Evolutionary conservation across 1,284 basidiomycete species (phyloP).

Genomic region (Heterobasidion irregulare): DNA sequence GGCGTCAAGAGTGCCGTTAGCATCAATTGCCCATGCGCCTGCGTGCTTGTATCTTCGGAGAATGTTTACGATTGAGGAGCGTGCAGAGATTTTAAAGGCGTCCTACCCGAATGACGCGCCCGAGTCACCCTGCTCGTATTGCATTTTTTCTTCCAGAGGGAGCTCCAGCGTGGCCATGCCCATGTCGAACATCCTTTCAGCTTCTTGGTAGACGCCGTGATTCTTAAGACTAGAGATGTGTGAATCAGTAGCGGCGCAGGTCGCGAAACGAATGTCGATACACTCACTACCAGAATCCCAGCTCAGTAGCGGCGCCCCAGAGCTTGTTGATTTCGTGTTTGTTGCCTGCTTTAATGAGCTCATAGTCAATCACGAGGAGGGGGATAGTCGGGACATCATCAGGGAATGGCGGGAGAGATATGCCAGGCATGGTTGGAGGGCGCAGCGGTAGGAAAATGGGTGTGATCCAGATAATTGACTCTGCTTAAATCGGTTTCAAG

Average conservation of each 20-base stretch:
- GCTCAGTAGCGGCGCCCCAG: neutral
- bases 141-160: constrained; percentile 25
- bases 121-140: constrained; percentile 26
- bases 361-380: neutral
- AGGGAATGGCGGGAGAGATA: neutral
- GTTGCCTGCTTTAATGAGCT: neutral
- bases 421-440: neutral
- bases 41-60: constrained; percentile 24
- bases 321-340: neutral
- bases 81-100: neutral
- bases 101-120: constrained; percentile 24
- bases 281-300: neutral
- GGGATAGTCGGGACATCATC: neutral
- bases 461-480: neutral
- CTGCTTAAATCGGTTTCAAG: neutral
- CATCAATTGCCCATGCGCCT: constrained; percentile 26
- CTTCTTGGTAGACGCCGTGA: constrained; percentile 23
- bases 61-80: neutral
- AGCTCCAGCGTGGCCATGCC: constrained; percentile 25
- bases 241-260: neutral
- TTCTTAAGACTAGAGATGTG: constrained; percentile 11
- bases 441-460: neutral
- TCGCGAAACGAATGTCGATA: no score
- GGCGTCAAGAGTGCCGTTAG: constrained; percentile 22
- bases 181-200: constrained; percentile 25